Base-by-base conservation (phyloP, 2,329 filamentous ascomycete genomes). In the Cordyceps javanica region DNA sequence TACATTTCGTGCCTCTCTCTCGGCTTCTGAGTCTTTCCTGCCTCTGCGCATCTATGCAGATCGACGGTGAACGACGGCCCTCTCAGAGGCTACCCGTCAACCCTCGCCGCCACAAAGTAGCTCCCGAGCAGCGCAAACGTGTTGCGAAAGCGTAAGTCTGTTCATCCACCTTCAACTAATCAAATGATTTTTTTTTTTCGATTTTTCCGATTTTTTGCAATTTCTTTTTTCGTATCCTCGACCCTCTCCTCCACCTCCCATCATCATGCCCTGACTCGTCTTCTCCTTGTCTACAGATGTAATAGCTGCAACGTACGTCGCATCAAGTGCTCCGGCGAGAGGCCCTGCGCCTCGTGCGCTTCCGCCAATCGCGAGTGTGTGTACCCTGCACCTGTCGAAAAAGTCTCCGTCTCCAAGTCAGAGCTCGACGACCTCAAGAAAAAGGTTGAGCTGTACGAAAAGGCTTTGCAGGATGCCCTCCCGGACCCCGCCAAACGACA, bases 301-400 rank as follows among this genome's bases (percentile, higher is more conserved):
- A 81, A 81, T 63, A 74, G 69, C 65, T 81, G 78, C 69, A 81
- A 81, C 67, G 65, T 79, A 46, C 75, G 77, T 45, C 74, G 78
- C 58, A 76, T 79, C 65, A 80, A 78, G 62, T 81, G 78, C 66
- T 79, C 77, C 13, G 78, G 78, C 46, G 72, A 77, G 4, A 67
- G 64, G n/a, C 78, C 78, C 0, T 81, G 78, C 63, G 64, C 65
- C 41, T 75, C 78, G 61, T 81, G 78, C 62, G 62, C 65, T 25
- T 69, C 69, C 36, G 68, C 73, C 30, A 70, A 73, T 32, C 71
- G 78, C 58, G 72, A 77, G 10, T 81, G 78, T 65, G 61, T 74
- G 51, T 81, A 81, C 63, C 78, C 78, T 19, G 64, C 66, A n/a
- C 60, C 69, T 5, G 63, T 75, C 38, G 74, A 78, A 61, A 77